Evolutionary conservation across 352 stramenopile species (phyloP).

Genomic region (Phytophthora tentaculata): DNA sequence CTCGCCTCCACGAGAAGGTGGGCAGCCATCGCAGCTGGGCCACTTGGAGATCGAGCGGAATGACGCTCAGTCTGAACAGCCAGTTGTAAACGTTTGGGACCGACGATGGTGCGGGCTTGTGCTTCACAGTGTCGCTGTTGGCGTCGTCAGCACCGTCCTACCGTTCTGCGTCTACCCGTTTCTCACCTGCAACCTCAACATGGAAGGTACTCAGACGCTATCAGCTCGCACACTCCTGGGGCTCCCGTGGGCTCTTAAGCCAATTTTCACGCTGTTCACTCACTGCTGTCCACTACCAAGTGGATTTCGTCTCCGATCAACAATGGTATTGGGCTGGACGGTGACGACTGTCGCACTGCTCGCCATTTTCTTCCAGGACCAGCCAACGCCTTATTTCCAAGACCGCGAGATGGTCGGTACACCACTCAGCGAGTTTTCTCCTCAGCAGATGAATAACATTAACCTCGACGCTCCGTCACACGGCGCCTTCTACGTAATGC

Average conservation of each 20-base stretch:
- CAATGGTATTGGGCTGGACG: slow-evolving; percentile 54
- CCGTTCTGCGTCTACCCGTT: slow-evolving; percentile 67
- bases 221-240: slow-evolving; percentile 57
- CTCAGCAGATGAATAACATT: slow-evolving; percentile 37
- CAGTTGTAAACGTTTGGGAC: slow-evolving; percentile 33
- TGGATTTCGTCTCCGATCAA: slow-evolving; percentile 34
- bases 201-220: slow-evolving; percentile 68
- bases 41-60: slow-evolving; percentile 2
- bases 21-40: not conserved
- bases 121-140: slow-evolving; percentile 56
- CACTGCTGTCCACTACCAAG: slow-evolving; percentile 39
- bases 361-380: slow-evolving; percentile 42
- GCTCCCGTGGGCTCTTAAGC: slow-evolving; percentile 60
- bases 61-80: not conserved
- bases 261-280: slow-evolving; percentile 48
- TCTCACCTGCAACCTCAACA: slow-evolving; percentile 71
- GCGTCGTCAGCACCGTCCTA: slow-evolving; percentile 59
- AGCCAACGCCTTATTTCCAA: slow-evolving; percentile 55
- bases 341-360: slow-evolving; percentile 39
- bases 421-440: slow-evolving; percentile 33
- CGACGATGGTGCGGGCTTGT: slow-evolving; percentile 56
- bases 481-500: slow-evolving; percentile 57
- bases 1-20: not conserved
- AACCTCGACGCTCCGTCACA: slow-evolving; percentile 49
- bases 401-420: slow-evolving; percentile 39